Evolutionary conservation across 164 flowering plant species (phyloP).

Genomic region (Umbellularia californica): DNA sequence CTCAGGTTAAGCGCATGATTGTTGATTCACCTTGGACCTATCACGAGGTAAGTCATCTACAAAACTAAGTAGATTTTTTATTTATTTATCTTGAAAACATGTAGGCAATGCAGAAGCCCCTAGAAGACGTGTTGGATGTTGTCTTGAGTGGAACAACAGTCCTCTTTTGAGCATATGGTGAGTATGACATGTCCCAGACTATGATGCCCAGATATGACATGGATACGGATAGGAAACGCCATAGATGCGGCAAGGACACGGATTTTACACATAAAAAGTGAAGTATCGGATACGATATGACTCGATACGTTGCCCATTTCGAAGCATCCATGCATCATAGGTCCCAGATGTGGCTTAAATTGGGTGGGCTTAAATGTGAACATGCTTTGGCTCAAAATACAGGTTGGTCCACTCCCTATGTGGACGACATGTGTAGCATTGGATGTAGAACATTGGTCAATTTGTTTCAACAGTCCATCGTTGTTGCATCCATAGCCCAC

Average conservation of each 20-base stretch:
- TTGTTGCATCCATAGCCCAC: neutral
- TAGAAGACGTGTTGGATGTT: neutral
- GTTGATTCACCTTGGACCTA: constrained; percentile 89
- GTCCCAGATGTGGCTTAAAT: neutral
- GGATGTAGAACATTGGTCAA: neutral
- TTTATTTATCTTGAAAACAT: neutral
- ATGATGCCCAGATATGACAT: too few relatives aligned
- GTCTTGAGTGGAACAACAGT: neutral
- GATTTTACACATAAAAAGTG: too few relatives aligned
- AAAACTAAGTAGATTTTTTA: neutral
- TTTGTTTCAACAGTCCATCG: neutral
- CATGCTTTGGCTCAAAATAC: neutral
- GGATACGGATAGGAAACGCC: too few relatives aligned
- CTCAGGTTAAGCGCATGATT: constrained; percentile 78
- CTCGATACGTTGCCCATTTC: too few relatives aligned
- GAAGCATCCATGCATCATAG: too few relatives aligned
- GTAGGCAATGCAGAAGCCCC: neutral
- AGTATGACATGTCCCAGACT: neutral
- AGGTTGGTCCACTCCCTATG: neutral
- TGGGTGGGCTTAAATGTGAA: neutral
- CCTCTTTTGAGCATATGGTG: neutral
- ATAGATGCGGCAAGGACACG: too few relatives aligned
- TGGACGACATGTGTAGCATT: neutral
- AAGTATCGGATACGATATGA: too few relatives aligned
- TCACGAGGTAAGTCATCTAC: constrained; percentile 66